Base-by-base conservation (phyloP, 1,139 yeast species). In the Blastobotrys arbuscula region DNA sequence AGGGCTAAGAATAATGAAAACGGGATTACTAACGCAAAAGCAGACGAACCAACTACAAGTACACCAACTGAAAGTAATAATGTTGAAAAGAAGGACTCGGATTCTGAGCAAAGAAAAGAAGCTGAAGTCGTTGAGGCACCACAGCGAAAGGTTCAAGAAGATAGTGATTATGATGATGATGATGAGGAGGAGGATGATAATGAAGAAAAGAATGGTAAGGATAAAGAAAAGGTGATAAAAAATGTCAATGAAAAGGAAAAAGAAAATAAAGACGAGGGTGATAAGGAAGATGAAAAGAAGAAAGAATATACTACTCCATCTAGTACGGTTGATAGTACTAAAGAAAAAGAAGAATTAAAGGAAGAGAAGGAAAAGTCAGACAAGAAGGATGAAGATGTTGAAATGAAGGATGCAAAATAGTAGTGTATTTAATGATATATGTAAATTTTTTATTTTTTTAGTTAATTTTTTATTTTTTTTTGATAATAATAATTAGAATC, bases 111-210 rank as follows among this genome's bases (percentile, higher is more conserved):
- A 43, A 55, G 46, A 44, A 52, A 46, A 53, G 42, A 47, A 53
- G 40, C 28, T 7, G 50, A 47, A 15, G 44, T 49, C 13, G 71
- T 72, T 13, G 92, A 83, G 56, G 81, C 84, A 28, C 88, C 86
- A 20, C 80, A 84, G 63, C 75, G 95, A 60, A 77, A 81, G 57
- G 81, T 86, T 23, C 90, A 83, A 47, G 95, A 85, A 60, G 95
- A 86, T 62, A 90, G 84, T 61, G 78, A 86, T 62, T 86, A 86
- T 63, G 95, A 86, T 63, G 94, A 84, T 51, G 88, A 78, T 36
- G 76, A 70, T 8, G 68, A 63, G n/a, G 55, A 51, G 36, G 50
- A 26, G 40, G 42, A 45, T 33, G 31, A 24, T 8, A 15, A 36
- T 3, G 23, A 20, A 18, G 31, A 26, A 39, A 31, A 42, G 16